phyloP scores from a whole-genome alignment of 106 monocot species.

The Agapanthus africanus region DNA sequence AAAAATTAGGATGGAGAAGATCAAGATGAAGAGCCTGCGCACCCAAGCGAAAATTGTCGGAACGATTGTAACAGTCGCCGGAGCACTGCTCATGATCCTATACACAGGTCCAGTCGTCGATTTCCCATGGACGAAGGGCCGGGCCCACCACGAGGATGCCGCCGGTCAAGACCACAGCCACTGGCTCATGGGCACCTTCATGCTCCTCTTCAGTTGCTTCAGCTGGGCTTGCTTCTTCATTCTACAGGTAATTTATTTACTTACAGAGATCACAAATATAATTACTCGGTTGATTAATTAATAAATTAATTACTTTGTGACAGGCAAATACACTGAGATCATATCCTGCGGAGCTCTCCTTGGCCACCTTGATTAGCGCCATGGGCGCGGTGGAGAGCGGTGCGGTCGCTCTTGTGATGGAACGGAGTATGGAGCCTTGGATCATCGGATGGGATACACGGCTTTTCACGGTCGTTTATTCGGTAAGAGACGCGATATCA shows the following conservation, averaged over 20 bases:
- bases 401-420: constrained; percentile 36
- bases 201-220: constrained; percentile 42
- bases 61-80: constrained; percentile 40
- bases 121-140: constrained; percentile 34
- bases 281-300: not conserved
- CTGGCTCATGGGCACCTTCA: constrained; percentile 47
- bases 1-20: constrained; percentile 41
- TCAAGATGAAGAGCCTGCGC: constrained; percentile 35
- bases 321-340: constrained; percentile 56
- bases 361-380: constrained; percentile 54
- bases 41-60: constrained; percentile 57
- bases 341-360: constrained; percentile 70
- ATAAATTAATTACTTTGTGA: not conserved
- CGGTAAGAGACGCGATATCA: constrained; percentile 40
- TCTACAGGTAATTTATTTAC: constrained; percentile 35
- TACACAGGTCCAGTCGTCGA: constrained; percentile 54
- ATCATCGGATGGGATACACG: constrained; percentile 43
- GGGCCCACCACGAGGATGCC: not conserved
- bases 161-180: constrained; percentile 16
- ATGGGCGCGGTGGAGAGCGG: constrained; percentile 42
- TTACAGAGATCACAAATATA: not conserved
- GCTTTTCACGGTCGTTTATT: constrained; percentile 54
- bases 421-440: constrained; percentile 44
- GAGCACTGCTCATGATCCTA: constrained; percentile 58
- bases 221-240: constrained; percentile 75